Conservation (phyloP, 208 protist genomes). For the Porcisia hertigi region DNA sequence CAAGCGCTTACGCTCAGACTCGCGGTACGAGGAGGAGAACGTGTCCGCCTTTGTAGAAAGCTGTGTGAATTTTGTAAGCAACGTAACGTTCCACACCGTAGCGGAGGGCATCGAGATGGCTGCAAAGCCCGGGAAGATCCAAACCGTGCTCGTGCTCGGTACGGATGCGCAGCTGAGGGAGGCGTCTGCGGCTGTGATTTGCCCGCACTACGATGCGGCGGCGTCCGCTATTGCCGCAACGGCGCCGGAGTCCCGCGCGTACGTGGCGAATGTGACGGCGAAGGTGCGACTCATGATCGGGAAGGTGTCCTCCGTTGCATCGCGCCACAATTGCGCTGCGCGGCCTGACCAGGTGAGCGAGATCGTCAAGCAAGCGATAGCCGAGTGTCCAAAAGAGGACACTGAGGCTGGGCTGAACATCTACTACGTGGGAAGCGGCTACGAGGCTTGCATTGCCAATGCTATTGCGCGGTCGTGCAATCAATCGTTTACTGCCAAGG, state of each 20-base stretch:
- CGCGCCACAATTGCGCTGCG: conserved; percentile 77
- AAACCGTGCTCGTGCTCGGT: conserved; percentile 61
- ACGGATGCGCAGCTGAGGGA: conserved; percentile 36
- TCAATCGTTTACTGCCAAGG: conserved; percentile 72
- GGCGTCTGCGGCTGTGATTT: neutral
- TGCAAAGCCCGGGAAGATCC: conserved; percentile 1
- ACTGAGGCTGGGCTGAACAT: conserved; percentile 39
- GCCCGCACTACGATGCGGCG: conserved; percentile 14
- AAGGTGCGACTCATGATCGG: conserved; percentile 45
- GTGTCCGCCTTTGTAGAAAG: conserved; percentile 59
- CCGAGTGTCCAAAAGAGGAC: conserved; percentile 15
- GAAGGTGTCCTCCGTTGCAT: conserved; percentile 45
- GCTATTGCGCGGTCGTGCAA: conserved; percentile 62
- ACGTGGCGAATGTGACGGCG: conserved; percentile 29
- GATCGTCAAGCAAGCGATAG: conserved; percentile 55
- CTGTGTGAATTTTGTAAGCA: conserved; percentile 56
- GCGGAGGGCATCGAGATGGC: conserved; percentile 11
- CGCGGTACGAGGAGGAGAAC: conserved; percentile 56
- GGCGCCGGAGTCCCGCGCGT: conserved; percentile 16
- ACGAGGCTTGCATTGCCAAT: conserved; percentile 39
- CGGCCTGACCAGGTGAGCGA: conserved; percentile 59
- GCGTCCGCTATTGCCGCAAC: conserved; percentile 13
- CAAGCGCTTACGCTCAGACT: conserved; percentile 57
- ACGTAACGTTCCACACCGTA: conserved; percentile 60
- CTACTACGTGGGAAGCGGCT: conserved; percentile 49